phyloP scores from a whole-genome alignment of 176 grass and related monocot species.

The Canna indica region DNA sequence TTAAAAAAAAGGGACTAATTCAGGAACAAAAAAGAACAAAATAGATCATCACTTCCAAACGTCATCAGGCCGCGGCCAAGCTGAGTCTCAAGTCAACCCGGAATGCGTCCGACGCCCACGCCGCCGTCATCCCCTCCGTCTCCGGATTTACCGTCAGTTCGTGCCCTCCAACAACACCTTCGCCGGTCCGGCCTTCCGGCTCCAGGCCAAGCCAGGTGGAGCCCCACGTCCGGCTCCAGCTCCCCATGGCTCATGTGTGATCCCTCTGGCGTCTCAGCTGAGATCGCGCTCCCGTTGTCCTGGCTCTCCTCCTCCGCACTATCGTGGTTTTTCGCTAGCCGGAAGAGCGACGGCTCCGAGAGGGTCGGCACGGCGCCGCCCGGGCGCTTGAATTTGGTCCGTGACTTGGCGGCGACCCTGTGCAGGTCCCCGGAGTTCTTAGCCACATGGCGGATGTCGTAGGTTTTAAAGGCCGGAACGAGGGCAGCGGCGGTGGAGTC shows the following conservation, averaged over 20 bases:
- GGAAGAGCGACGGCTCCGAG: background rate
- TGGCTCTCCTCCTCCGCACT: background rate
- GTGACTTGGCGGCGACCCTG: conserved; percentile 23
- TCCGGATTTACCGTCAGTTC: background rate
- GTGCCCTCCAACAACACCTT: background rate
- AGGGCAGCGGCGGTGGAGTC: background rate
- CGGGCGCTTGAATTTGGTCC: conserved; percentile 35
- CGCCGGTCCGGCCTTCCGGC: background rate
- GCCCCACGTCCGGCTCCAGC: conserved; percentile 21
- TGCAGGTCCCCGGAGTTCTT: conserved; percentile 23
- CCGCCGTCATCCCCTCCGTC: background rate
- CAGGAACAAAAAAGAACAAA: no score
- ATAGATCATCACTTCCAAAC: no score
- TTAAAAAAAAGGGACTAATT: no score
- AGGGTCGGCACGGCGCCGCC: conserved; percentile 13
- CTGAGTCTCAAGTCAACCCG: background rate
- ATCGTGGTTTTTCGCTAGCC: conserved; percentile 20
- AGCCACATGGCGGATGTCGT: conserved; percentile 32
- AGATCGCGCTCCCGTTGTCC: conserved; percentile 27
- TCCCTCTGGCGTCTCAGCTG: conserved; percentile 33
- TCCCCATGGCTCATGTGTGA: conserved; percentile 53
- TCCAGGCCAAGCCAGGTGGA: conserved; percentile 40
- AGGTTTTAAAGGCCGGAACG: conserved; percentile 24
- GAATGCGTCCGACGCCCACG: background rate
- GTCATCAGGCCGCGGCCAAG: background rate